Percentiles rank a stretch among this genome's conserved stretches.
Evolutionary conservation across 495 filamentous ascomycete species (phyloP).

Genomic region (Polyplosphaeria fusca): DNA sequence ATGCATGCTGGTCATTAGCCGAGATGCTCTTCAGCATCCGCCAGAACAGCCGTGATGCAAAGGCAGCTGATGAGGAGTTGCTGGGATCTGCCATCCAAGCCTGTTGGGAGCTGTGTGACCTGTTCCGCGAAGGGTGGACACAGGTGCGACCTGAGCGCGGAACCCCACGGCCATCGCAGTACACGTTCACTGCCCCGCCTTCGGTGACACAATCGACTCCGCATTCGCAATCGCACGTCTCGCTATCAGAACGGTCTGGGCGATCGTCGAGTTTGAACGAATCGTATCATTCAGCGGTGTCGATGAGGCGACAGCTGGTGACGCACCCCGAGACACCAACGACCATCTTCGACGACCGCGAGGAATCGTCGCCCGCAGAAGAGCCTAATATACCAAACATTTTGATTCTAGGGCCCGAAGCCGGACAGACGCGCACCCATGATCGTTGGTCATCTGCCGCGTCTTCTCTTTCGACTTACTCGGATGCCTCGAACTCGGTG

Average conservation of each 20-base stretch:
- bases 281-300: constrained; percentile 30
- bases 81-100: constrained; percentile 83
- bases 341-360: constrained; percentile 87
- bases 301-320: constrained; percentile 6
- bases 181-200: constrained; percentile 54
- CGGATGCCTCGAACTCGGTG: constrained; percentile 42
- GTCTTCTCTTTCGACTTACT: constrained; percentile 68
- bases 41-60: constrained; percentile 73
- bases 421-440: constrained; percentile 34
- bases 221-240: constrained; percentile 3
- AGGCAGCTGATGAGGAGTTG: constrained; percentile 72
- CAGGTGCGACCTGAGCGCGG: constrained; percentile 81
- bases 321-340: constrained; percentile 79
- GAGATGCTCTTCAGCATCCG: constrained; percentile 93
- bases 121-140: constrained; percentile 91
- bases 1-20: constrained; percentile 84
- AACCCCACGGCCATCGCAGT: constrained; percentile 79
- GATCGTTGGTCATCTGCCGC: constrained; percentile 68
- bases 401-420: constrained; percentile 68
- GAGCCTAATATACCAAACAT: constrained; percentile 76
- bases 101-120: constrained; percentile 92
- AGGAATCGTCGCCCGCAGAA: constrained; percentile 68
- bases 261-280: constrained; percentile 42
- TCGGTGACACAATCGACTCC: constrained; percentile 13
- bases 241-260: constrained; percentile 44